Evolutionary conservation across 208 protist genomes (phyloP).

Genomic region (Leishmania aethiopica): DNA sequence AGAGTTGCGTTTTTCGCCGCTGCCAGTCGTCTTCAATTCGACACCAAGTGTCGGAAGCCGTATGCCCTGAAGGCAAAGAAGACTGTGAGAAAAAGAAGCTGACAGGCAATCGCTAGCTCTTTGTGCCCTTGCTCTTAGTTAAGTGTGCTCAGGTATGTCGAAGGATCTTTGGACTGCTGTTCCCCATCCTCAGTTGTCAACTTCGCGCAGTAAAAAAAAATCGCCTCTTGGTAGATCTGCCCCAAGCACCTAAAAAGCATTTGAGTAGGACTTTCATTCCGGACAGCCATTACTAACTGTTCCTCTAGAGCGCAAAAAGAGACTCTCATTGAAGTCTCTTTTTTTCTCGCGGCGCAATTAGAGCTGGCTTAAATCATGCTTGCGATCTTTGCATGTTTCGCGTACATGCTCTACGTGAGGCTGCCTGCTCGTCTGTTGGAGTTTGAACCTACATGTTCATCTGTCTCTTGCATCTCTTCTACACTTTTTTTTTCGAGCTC

Average conservation of each 20-base stretch:
- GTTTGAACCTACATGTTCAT: background rate
- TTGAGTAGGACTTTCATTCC: background rate
- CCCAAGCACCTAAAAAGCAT: background rate
- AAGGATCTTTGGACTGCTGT: background rate
- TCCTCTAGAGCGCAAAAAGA: background rate
- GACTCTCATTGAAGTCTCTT: background rate
- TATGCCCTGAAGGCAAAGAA: background rate
- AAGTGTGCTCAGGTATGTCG: too few relatives aligned
- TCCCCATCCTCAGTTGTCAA: background rate
- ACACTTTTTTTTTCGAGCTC: background rate
- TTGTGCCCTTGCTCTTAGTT: background rate
- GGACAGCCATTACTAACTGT: too few relatives aligned
- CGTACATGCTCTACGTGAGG: too few relatives aligned
- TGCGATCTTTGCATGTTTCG: background rate
- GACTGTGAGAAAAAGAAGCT: background rate
- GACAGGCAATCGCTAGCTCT: background rate
- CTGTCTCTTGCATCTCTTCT: background rate
- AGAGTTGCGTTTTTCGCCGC: slow-evolving; percentile 26
- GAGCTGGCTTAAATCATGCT: too few relatives aligned
- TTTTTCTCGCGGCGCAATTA: background rate
- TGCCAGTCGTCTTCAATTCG: slow-evolving; percentile 21
- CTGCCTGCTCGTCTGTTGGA: background rate
- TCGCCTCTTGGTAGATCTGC: background rate
- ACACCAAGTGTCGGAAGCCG: background rate
- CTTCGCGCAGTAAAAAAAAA: too few relatives aligned